Evolutionary conservation across 805 yeast species (phyloP), one percentile per base, ranked within the genome.

Genomic region (Lachancea kluyveri): DNA sequence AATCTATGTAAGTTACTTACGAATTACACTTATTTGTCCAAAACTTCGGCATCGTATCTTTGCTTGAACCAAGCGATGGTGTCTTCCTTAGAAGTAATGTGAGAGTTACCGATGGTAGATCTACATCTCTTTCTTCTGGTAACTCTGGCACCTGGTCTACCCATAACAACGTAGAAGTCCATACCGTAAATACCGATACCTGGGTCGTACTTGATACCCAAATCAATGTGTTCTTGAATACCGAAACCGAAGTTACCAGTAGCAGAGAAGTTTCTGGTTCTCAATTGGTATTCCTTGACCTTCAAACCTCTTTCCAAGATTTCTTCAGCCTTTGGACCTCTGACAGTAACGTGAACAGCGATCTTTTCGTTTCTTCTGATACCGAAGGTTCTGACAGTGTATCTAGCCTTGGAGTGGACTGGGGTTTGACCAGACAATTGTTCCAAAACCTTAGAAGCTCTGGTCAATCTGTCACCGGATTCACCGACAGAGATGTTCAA

Each of bases 191-290:
- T 92, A 70, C 97, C 97, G 64, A 92, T 92, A 65, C 84, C 78
- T 72, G 98, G 98, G 72, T 92, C 98, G 77, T 92, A 92, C 79
- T 92, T 92, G 82, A 92, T 92, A 79, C 98, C 98, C 70, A 92
- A 81, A 72, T 92, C 98, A 62, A 92, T 92, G 80, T 92, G 98
- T 79, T 92, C 98, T 59, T 84, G 82, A 67, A 92, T 80, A 82
- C 98, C 98, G 81, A 92, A 92, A 78, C 98, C 98, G 64, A 92
- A 92, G 96, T 92, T 92, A 76, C 98, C 98, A 64, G 97, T 90
- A 60, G 77, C 86, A 62, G 96, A 85, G 79, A 92, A 92, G 94
- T 92, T 92, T 70, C 72, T 85, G 65, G 70, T 72, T 67, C 74
- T 78, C 67, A 92, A 83, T 77, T 92, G 97, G 77, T 87, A 92